phyloP scores from a whole-genome alignment of 1,284 basidiomycete genomes.

The Entoloma clypeatum region DNA sequence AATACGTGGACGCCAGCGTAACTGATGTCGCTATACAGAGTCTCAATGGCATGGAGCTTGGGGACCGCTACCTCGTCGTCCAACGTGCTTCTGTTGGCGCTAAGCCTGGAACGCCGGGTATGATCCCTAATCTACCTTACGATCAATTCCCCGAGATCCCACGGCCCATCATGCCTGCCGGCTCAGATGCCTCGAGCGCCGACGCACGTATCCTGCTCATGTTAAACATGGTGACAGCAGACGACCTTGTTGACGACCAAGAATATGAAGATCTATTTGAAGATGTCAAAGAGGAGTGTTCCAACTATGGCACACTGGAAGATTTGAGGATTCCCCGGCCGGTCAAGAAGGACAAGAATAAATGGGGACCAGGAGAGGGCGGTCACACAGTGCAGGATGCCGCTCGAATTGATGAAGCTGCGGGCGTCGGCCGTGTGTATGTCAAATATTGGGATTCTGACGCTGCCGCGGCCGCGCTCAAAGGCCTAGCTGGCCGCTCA shows the following conservation, averaged over 20 bases:
- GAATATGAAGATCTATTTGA: constrained; percentile 95
- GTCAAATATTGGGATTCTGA: constrained; percentile 72
- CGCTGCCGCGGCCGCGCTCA: constrained; percentile 69
- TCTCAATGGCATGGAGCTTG: constrained; percentile 96
- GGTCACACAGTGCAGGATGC: constrained; percentile 63
- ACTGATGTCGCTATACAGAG: constrained; percentile 97
- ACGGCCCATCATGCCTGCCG: constrained; percentile 80
- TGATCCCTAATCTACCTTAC: constrained; percentile 60
- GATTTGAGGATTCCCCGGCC: constrained; percentile 90
- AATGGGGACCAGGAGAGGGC: constrained; percentile 67
- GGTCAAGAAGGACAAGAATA: constrained; percentile 77
- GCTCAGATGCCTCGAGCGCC: constrained; percentile 48
- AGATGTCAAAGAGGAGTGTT: constrained; percentile 92
- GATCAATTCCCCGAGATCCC: constrained; percentile 74
- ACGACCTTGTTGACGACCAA: constrained; percentile 87
- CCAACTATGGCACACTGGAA: constrained; percentile 77
- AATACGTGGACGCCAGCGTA: constrained; percentile 87
- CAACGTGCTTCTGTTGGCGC: constrained; percentile 94
- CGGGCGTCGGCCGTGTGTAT: constrained; percentile 92
- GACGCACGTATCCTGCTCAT: constrained; percentile 88
- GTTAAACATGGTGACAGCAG: constrained; percentile 98
- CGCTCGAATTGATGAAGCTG: constrained; percentile 73
- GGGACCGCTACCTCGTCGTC: constrained; percentile 94
- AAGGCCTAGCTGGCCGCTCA: constrained; percentile 84
- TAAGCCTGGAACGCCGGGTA: constrained; percentile 66